Evolutionary conservation across 148 eudicot genomes (phyloP).

Genomic region (Rhododendron williamsianum): DNA sequence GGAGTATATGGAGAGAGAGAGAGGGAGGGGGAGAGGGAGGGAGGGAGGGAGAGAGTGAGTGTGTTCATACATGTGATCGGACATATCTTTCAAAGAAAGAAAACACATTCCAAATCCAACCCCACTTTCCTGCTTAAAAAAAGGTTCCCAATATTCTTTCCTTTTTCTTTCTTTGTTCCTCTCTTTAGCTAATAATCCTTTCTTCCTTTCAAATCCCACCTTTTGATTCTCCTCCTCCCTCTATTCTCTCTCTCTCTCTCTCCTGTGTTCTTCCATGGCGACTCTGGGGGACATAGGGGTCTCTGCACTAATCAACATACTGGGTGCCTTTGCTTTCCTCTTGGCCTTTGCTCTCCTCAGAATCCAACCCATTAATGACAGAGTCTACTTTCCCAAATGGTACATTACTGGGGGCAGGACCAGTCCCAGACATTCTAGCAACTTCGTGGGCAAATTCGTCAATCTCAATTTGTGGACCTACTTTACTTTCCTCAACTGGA

Average conservation of each 20-base stretch:
- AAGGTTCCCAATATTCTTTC: slow-evolving; percentile 21
- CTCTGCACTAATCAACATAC: slow-evolving; percentile 78
- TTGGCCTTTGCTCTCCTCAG: slow-evolving; percentile 87
- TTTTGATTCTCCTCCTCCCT: not conserved
- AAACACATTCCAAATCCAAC: not conserved
- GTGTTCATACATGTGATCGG: not conserved
- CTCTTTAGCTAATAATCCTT: not conserved
- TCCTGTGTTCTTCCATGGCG: slow-evolving; percentile 41
- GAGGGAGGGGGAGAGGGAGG: too few species aligned
- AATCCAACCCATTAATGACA: slow-evolving; percentile 90
- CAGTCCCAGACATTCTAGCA: slow-evolving; percentile 36
- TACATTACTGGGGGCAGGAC: slow-evolving; percentile 65
- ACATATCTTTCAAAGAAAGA: not conserved
- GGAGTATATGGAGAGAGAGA: too few species aligned
- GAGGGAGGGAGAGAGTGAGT: not conserved
- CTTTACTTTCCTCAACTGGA: slow-evolving; percentile 84
- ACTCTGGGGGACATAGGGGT: slow-evolving; percentile 84
- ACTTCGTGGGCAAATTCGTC: slow-evolving; percentile 74
- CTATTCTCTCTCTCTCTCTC: not conserved
- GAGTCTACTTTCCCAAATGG: slow-evolving; percentile 92
- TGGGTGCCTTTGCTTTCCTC: slow-evolving; percentile 66
- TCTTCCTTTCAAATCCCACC: not conserved
- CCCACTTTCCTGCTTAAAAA: slow-evolving; percentile 7
- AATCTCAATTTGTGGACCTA: slow-evolving; percentile 74
- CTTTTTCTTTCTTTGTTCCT: not conserved